These are phyloP conservation scores for Aspergillus fumigatus DNA, from an alignment of 2,329 filamentous ascomycete species.

Conservation along the genomic window DNA sequence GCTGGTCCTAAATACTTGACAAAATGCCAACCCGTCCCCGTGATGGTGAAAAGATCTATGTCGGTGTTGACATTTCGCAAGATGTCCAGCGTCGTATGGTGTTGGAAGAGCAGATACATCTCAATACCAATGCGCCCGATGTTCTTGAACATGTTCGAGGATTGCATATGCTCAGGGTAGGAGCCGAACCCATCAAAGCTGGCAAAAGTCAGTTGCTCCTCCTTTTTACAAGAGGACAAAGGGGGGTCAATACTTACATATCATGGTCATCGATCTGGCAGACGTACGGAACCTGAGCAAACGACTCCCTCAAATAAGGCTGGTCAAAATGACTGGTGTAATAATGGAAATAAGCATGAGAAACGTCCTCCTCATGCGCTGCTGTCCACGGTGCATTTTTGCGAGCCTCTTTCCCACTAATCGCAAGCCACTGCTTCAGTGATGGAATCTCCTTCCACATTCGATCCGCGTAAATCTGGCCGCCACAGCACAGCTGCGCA, in stretches of 20 bases:
- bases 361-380: conserved; percentile 89
- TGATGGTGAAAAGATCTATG: conserved; percentile 90
- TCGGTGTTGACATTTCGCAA: conserved; percentile 85
- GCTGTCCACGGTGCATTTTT: conserved; percentile 91
- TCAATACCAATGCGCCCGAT: conserved; percentile 92
- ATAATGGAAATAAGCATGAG: conserved; percentile 97
- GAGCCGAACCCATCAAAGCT: conserved; percentile 97
- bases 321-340: conserved; percentile 99
- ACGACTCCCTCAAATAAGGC: conserved; percentile 87
- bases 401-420: conserved; percentile 86
- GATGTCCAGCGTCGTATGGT: conserved; percentile 92
- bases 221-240: background rate
- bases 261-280: conserved; percentile 95
- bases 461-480: conserved; percentile 92
- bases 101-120: conserved; percentile 97
- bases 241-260: conserved; percentile 63
- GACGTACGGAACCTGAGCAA: conserved; percentile 93
- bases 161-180: conserved; percentile 98
- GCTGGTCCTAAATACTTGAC: conserved; percentile 93
- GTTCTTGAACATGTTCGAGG: conserved; percentile 96
- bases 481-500: conserved; percentile 83
- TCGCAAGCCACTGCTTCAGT: conserved; percentile 90
- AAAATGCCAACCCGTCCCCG: conserved; percentile 97
- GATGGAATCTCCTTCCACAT: conserved; percentile 94
- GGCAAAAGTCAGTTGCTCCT: conserved; percentile 6